These are phyloP conservation scores for Megacollybia platyphylla DNA, from an alignment of 1,284 basidiomycete genomes.

Conservation along the genomic window DNA sequence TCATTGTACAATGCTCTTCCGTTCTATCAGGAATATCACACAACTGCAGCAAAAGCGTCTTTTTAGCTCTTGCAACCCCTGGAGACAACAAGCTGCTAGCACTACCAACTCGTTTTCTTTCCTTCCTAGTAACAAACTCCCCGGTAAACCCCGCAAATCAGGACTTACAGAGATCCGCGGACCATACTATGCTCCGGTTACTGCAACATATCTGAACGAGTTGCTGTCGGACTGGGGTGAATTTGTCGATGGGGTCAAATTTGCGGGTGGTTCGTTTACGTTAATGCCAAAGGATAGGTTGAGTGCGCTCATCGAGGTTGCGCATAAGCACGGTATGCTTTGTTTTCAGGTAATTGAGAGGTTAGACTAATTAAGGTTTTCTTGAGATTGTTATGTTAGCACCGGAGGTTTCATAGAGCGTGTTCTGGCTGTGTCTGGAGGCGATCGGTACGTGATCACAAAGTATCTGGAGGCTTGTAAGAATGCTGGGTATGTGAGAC, in stretches of 20 bases:
- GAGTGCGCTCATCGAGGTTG: slow-evolving; percentile 22
- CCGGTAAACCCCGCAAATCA: slow-evolving; percentile 12
- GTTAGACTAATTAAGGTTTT: background rate
- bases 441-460: slow-evolving; percentile 19
- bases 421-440: slow-evolving; percentile 22
- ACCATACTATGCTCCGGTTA: slow-evolving; percentile 13
- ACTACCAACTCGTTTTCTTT: slow-evolving; percentile 10
- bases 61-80: too few species aligned
- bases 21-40: too few species aligned
- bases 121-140: slow-evolving; percentile 13
- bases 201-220: slow-evolving; percentile 11
- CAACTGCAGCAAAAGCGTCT: too few species aligned
- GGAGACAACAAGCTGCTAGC: background rate
- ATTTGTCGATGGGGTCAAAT: slow-evolving; percentile 34
- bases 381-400: slow-evolving; percentile 18
- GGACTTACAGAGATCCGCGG: slow-evolving; percentile 30
- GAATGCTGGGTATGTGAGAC: slow-evolving; percentile 19
- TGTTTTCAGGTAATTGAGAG: background rate
- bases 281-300: slow-evolving; percentile 28
- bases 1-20: too few species aligned
- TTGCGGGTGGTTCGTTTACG: slow-evolving; percentile 31
- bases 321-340: slow-evolving; percentile 23
- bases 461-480: slow-evolving; percentile 27
- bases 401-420: slow-evolving; percentile 32
- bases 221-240: slow-evolving; percentile 17